phyloP scores from a whole-genome alignment of 2,329 filamentous ascomycete species.

The Pseudogymnoascus sp. region DNA sequence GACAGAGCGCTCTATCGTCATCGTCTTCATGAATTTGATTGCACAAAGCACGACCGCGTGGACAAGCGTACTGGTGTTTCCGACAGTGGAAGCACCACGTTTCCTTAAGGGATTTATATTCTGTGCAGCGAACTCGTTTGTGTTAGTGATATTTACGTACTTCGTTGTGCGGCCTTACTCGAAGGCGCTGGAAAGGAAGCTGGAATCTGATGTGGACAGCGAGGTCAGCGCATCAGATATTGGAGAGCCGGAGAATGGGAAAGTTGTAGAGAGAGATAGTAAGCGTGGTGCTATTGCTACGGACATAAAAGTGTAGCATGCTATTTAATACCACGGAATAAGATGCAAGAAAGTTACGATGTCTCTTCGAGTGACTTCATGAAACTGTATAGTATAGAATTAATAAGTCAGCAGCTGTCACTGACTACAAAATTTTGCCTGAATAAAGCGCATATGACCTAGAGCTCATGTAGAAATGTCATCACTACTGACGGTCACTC shows the following conservation, averaged over 20 bases:
- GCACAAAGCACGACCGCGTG: conserved; percentile 40
- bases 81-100: conserved; percentile 35
- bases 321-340: background rate
- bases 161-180: conserved; percentile 14
- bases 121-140: conserved; percentile 25
- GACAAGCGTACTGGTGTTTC: conserved; percentile 40
- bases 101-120: conserved; percentile 34
- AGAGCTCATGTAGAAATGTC: too few species aligned
- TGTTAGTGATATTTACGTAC: conserved; percentile 24
- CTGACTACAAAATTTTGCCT: too few species aligned
- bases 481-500: background rate
- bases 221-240: background rate
- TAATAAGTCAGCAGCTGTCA: background rate
- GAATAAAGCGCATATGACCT: too few species aligned
- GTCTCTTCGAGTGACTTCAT: background rate
- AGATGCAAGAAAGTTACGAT: background rate
- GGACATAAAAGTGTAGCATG: background rate
- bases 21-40: conserved; percentile 36
- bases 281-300: background rate
- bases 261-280: background rate
- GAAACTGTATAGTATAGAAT: background rate
- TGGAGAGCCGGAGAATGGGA: background rate
- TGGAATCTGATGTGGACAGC: background rate
- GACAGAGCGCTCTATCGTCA: conserved; percentile 33
- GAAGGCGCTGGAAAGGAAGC: background rate